These are phyloP conservation scores for Dissophora globulifera DNA, from an alignment of 192 early-diverging fungal species.

Conservation along the genomic window DNA sequence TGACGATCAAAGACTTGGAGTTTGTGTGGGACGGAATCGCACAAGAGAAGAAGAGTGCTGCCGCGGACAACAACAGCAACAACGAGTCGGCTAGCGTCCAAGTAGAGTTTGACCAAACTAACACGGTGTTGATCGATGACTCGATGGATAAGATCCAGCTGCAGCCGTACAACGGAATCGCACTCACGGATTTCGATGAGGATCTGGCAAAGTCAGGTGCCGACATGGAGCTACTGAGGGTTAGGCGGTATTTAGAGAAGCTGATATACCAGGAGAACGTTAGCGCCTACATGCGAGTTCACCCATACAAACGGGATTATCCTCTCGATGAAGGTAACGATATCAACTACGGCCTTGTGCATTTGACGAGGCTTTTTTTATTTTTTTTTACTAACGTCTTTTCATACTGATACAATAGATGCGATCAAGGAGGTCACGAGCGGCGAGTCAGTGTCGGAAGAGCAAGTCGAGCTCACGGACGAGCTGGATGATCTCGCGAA, in stretches of 20 bases:
- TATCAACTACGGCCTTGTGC: no score
- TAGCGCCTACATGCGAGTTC: slow-evolving; percentile 56
- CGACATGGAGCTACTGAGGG: slow-evolving; percentile 57
- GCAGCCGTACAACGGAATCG: slow-evolving; percentile 61
- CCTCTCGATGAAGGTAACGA: slow-evolving; percentile 14
- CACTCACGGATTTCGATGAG: slow-evolving; percentile 53
- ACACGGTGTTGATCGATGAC: slow-evolving; percentile 68
- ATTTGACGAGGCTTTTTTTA: no score
- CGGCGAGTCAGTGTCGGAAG: no score
- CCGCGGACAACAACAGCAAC: no score
- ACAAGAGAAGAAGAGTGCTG: slow-evolving; percentile 3
- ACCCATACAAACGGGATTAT: slow-evolving; percentile 46
- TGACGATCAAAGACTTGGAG: slow-evolving; percentile 73
- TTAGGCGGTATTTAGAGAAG: slow-evolving; percentile 55
- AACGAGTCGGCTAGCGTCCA: neutral
- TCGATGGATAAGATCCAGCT: slow-evolving; percentile 57
- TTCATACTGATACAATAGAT: no score
- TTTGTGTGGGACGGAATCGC: slow-evolving; percentile 63
- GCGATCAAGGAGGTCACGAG: no score
- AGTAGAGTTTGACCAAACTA: slow-evolving; percentile 51
- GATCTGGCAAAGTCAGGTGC: slow-evolving; percentile 10
- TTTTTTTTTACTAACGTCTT: no score
- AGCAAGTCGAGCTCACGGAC: no score
- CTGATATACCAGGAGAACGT: slow-evolving; percentile 59
- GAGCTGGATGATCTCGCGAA: no score